A percentile compares a stretch with the other conserved stretches of the same genome.
Evolutionary conservation across 768 basidiomycete genomes (phyloP).

Genomic region (Agrocybe praecox): DNA sequence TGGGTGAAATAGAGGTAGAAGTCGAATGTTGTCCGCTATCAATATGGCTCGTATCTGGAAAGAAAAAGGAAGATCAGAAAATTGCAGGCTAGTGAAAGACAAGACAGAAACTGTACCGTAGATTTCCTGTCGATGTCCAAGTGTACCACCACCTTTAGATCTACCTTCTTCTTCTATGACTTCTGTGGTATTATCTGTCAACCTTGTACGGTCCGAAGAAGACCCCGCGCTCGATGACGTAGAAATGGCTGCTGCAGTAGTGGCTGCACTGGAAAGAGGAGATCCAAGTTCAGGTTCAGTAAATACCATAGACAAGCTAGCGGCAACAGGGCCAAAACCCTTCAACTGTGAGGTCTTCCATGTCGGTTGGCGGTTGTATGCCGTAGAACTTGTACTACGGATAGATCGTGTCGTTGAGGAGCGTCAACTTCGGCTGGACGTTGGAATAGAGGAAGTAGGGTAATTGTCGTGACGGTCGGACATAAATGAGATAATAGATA

Average conservation of each 20-base stretch:
- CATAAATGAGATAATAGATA: background rate
- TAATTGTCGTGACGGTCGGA: background rate
- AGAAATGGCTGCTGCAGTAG: background rate
- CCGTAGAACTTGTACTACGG: background rate
- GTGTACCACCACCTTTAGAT: background rate
- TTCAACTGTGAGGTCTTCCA: background rate
- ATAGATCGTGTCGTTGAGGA: background rate
- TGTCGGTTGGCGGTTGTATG: background rate
- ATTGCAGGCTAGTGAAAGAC: too few species aligned
- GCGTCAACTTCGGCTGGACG: conserved; percentile 4
- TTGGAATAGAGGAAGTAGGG: background rate
- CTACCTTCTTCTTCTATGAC: background rate
- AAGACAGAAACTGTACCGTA: too few species aligned
- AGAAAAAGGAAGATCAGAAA: background rate
- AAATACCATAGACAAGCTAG: conserved; percentile 8
- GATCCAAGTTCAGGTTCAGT: conserved; percentile 11
- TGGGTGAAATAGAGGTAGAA: background rate
- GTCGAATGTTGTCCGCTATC: background rate
- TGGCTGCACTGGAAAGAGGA: conserved; percentile 2
- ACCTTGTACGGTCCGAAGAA: background rate
- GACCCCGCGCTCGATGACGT: background rate
- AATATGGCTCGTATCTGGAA: background rate
- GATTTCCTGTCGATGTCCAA: background rate
- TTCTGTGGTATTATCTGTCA: background rate
- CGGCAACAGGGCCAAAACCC: background rate